Evolutionary conservation across 345 rosid species (phyloP).

Genomic region (Ailanthus altissimus): DNA sequence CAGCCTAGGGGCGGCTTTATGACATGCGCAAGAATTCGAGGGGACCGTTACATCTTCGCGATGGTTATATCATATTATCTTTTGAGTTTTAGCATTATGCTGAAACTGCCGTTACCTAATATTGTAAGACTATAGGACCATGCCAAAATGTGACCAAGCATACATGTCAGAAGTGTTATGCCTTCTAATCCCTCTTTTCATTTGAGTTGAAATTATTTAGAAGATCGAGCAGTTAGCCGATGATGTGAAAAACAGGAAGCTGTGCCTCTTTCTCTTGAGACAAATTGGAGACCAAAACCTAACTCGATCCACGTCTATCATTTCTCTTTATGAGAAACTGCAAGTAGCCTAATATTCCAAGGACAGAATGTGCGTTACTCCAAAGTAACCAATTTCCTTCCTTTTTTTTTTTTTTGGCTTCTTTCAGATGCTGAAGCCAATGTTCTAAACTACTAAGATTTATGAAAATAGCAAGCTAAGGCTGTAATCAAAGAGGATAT

Average conservation of each 20-base stretch:
- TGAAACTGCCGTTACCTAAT: neutral
- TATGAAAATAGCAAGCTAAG: neutral
- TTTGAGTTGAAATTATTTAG: too few relatives aligned
- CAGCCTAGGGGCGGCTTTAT: neutral
- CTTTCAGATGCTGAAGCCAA: neutral
- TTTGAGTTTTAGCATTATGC: neutral
- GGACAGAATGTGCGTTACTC: too few relatives aligned
- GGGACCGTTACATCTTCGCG: neutral
- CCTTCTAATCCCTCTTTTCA: too few relatives aligned
- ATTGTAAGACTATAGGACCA: too few relatives aligned
- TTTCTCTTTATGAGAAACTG: neutral
- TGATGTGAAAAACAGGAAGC: neutral
- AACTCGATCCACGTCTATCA: neutral
- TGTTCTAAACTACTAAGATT: neutral
- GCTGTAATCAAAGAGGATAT: neutral
- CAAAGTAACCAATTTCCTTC: too few relatives aligned
- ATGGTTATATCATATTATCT: neutral
- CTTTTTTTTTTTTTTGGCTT: too few relatives aligned
- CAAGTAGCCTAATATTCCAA: neutral
- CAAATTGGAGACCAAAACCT: too few relatives aligned
- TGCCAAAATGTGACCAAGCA: too few relatives aligned
- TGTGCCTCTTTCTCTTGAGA: neutral
- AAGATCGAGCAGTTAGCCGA: too few relatives aligned
- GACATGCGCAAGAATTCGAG: neutral
- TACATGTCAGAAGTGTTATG: too few relatives aligned